These are phyloP conservation scores for Helotiales sp. DNA, from an alignment of 2,329 filamentous ascomycete genomes.

Conservation along the genomic window DNA sequence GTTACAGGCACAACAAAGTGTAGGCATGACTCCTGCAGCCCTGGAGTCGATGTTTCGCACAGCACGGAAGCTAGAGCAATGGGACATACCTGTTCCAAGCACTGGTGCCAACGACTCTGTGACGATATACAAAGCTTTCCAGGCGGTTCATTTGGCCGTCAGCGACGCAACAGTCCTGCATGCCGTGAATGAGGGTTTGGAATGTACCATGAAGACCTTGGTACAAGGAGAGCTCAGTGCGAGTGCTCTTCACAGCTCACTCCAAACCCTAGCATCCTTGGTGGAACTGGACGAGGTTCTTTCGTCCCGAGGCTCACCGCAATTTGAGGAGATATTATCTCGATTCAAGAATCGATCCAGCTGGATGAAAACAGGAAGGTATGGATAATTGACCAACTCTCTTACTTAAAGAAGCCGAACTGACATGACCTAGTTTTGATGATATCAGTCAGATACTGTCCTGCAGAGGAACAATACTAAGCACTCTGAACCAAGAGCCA, in stretches of 20 bases:
- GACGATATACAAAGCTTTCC: constrained; percentile 79
- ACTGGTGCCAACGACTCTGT: constrained; percentile 66
- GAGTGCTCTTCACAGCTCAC: constrained; percentile 56
- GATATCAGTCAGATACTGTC: constrained; percentile 83
- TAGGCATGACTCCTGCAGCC: constrained; percentile 60
- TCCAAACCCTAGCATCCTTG: constrained; percentile 72
- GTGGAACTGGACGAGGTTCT: constrained; percentile 83
- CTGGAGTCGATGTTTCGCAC: constrained; percentile 78
- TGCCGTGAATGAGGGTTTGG: constrained; percentile 67
- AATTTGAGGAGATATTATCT: constrained; percentile 65
- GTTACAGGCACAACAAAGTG: constrained; percentile 67
- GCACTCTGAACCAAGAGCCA: constrained; percentile 74
- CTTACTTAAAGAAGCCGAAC: constrained; percentile 2
- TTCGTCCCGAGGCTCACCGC: constrained; percentile 59
- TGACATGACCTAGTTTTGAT: constrained; percentile 61
- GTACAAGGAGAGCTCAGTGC: constrained; percentile 55
- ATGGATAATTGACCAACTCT: constrained; percentile 44
- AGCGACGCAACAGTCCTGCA: constrained; percentile 58
- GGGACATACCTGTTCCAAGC: constrained; percentile 82
- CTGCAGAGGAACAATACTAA: constrained; percentile 81
- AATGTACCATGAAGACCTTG: constrained; percentile 64
- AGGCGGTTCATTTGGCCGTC: constrained; percentile 72
- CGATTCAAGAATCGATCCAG: constrained; percentile 67
- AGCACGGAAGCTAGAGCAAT: constrained; percentile 83
- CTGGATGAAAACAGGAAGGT: constrained; percentile 87